Evolutionary conservation across 2,329 filamentous ascomycete species (phyloP).

Genomic region (Claviceps cyperi): DNA sequence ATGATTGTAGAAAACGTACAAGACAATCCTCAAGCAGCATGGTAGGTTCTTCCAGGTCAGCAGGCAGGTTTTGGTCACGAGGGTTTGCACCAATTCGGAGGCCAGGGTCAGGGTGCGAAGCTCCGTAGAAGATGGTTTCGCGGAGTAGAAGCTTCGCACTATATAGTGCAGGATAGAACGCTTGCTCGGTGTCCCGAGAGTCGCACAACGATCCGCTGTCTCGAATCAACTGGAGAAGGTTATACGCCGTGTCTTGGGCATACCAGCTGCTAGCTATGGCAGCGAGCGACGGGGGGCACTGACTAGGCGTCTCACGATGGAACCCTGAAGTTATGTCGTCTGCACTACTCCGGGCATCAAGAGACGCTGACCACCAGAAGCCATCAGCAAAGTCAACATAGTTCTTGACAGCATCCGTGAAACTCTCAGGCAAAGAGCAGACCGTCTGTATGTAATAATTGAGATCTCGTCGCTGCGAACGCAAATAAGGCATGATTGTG

Average conservation of each 20-base stretch:
- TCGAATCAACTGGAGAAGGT: conserved; percentile 37
- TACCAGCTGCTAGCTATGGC: conserved; percentile 39
- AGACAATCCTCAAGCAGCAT: conserved; percentile 35
- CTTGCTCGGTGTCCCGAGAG: conserved; percentile 32
- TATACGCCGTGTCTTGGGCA: conserved; percentile 31
- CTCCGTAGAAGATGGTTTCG: conserved; percentile 39
- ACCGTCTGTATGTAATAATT: conserved; percentile 36
- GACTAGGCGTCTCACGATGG: conserved; percentile 20
- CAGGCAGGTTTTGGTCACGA: conserved; percentile 13
- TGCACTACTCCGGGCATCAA: conserved; percentile 18
- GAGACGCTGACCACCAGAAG: conserved; percentile 44
- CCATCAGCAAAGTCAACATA: conserved; percentile 39
- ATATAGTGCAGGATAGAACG: conserved; percentile 35
- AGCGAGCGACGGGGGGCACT: conserved; percentile 33
- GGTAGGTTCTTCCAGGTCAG: conserved; percentile 31
- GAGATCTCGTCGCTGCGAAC: conserved; percentile 32
- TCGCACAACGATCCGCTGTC: conserved; percentile 34
- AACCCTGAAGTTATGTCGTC: conserved; percentile 7
- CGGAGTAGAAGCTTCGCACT: conserved; percentile 40
- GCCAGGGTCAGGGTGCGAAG: conserved; percentile 32
- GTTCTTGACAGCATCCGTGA: conserved; percentile 26
- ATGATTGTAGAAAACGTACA: conserved; percentile 35
- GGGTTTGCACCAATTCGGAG: conserved; percentile 20
- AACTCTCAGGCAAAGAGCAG: conserved; percentile 27
- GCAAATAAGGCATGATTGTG: conserved; percentile 35